These are phyloP conservation scores for Macrolepiota dolichaula DNA, from an alignment of 768 basidiomycete genomes.

Conservation along the genomic window DNA sequence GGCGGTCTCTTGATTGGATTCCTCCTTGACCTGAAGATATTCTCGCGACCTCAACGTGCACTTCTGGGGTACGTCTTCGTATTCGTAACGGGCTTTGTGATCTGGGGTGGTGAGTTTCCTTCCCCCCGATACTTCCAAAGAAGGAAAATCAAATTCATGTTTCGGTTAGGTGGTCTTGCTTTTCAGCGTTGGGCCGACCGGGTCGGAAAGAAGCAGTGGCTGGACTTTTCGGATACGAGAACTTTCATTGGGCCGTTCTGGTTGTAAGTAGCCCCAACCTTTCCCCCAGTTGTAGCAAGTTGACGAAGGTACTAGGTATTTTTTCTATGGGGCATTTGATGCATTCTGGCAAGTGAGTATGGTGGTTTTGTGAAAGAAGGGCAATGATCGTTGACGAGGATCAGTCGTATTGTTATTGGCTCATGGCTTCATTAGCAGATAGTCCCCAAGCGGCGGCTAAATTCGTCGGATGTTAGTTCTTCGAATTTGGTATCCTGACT, in stretches of 20 bases:
- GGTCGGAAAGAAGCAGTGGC: constrained; percentile 22
- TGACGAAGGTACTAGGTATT: constrained; percentile 18
- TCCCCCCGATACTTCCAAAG: background rate
- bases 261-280: constrained; percentile 16
- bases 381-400: background rate
- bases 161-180: constrained; percentile 20
- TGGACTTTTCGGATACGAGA: constrained; percentile 20
- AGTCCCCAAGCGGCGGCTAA: constrained; percentile 25
- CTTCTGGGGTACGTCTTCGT: constrained; percentile 22
- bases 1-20: constrained; percentile 23
- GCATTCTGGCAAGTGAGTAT: constrained; percentile 26
- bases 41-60: constrained; percentile 26
- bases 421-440: constrained; percentile 25
- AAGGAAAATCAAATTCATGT: background rate
- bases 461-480: constrained; percentile 22
- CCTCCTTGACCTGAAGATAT: constrained; percentile 23
- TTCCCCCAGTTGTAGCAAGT: background rate
- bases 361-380: background rate
- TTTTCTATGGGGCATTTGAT: constrained; percentile 27
- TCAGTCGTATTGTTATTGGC: constrained; percentile 26
- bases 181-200: constrained; percentile 25
- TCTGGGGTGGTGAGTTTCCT: constrained; percentile 21
- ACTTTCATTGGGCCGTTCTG: constrained; percentile 25
- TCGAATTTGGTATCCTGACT: background rate
- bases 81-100: constrained; percentile 22